Percentiles rank a stretch among this genome's conserved stretches.
These are phyloP conservation scores for Ciborinia camelliae DNA, from an alignment of 2,329 filamentous ascomycete species.

Conservation along the genomic window DNA sequence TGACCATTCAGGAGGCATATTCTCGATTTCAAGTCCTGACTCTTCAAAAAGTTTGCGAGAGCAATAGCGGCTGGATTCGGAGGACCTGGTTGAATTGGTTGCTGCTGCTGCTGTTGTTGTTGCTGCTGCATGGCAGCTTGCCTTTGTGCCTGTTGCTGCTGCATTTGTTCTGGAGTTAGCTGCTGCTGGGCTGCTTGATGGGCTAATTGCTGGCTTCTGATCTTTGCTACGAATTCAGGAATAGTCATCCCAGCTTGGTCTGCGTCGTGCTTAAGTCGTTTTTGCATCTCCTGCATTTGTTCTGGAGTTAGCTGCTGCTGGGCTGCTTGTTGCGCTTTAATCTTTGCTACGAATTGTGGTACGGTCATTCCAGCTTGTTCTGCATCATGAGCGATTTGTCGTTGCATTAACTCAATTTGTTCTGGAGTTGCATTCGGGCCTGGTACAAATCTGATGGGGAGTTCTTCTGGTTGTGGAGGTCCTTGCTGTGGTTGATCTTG, in stretches of 20 bases:
- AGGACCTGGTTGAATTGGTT: conserved; percentile 72
- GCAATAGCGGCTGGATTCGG: conserved; percentile 87
- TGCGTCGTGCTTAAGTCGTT: conserved; percentile 77
- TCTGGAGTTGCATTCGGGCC: conserved; percentile 64
- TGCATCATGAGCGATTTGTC: conserved; percentile 77
- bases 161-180: conserved; percentile 81
- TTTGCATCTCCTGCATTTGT: conserved; percentile 81
- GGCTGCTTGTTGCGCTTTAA: conserved; percentile 44
- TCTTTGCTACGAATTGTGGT: conserved; percentile 73
- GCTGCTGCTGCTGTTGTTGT: conserved; percentile 43
- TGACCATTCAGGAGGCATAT: conserved; percentile 94
- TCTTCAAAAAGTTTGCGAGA: conserved; percentile 80
- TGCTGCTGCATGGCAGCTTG: conserved; percentile 45
- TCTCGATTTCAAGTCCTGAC: conserved; percentile 81
- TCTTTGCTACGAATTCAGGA: conserved; percentile 73
- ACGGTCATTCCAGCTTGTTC: conserved; percentile 80
- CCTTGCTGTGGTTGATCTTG: conserved; percentile 19
- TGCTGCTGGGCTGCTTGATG: conserved; percentile 49
- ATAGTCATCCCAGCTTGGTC: conserved; percentile 80
- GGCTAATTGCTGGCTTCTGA: conserved; percentile 54
- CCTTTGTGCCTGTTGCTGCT: conserved; percentile 44
- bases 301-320: conserved; percentile 65
- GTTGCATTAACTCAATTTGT: conserved; percentile 81
- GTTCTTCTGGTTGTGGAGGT: conserved; percentile 19
- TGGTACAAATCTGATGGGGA: conserved; percentile 24